A percentile compares a stretch with the other conserved stretches of the same genome.
These are phyloP conservation scores for Eragrostis curvula DNA, from an alignment of 176 grass and related monocot species.

Conservation along the genomic window DNA sequence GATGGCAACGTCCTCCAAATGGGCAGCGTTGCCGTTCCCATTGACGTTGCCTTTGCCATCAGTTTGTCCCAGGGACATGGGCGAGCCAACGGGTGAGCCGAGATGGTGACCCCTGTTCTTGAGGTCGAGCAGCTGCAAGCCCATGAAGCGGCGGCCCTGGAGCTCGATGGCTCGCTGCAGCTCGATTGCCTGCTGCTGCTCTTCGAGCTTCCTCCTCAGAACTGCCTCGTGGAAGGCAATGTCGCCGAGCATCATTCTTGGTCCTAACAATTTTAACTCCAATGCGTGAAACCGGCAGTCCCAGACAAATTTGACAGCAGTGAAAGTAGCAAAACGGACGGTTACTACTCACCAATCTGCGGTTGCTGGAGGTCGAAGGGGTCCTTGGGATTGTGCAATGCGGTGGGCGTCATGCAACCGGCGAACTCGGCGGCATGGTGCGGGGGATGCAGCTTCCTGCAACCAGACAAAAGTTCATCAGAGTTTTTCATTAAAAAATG, in stretches of 20 bases:
- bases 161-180: conserved; percentile 70
- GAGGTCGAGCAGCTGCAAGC: conserved; percentile 44
- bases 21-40: neutral
- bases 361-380: conserved; percentile 67
- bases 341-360: conserved; percentile 63
- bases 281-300: neutral
- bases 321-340: neutral
- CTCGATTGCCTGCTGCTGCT: conserved; percentile 69
- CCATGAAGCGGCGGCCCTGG: conserved; percentile 29
- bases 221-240: conserved; percentile 59
- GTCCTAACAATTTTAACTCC: conserved; percentile 37
- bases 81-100: conserved; percentile 28
- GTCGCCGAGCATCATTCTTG: conserved; percentile 57
- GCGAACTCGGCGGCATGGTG: conserved; percentile 64
- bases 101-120: conserved; percentile 25
- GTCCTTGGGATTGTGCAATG: conserved; percentile 66
- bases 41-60: conserved; percentile 44
- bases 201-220: conserved; percentile 71
- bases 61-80: neutral
- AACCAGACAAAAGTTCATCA: neutral
- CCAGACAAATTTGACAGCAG: neutral
- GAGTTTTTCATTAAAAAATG: neutral
- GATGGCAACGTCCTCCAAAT: conserved; percentile 39
- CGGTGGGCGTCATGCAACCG: conserved; percentile 60
- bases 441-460: conserved; percentile 47